phyloP scores from a whole-genome alignment of 2,329 filamentous ascomycete species.

The Fusarium irregulare region DNA sequence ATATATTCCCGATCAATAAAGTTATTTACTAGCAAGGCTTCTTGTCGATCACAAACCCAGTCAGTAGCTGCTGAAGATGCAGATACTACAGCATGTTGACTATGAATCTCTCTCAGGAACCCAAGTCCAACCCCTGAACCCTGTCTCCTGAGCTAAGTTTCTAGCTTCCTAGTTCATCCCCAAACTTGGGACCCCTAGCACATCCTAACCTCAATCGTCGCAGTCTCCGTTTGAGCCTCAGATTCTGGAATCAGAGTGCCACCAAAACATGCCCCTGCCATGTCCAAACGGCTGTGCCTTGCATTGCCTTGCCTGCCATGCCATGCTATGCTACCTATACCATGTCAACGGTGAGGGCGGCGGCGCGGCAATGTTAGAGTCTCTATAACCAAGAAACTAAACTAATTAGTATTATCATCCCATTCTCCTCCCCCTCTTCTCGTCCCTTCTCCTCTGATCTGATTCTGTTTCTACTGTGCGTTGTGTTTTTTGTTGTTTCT shows the following conservation, averaged over 20 bases:
- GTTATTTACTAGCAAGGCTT: conserved; percentile 3
- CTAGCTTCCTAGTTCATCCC: conserved; percentile 12
- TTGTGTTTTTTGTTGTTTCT: conserved; percentile 22
- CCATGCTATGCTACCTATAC: conserved; percentile 8
- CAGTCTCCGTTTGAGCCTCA: conserved; percentile 45
- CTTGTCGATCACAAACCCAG: conserved; percentile 13
- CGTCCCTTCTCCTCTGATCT: conserved; percentile 25
- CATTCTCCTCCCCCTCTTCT: conserved; percentile 26
- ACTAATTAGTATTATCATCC: conserved; percentile 24
- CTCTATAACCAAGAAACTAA: conserved; percentile 13
- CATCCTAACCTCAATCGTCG: conserved; percentile 39
- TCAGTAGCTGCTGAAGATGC: background rate
- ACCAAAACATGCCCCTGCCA: conserved; percentile 21
- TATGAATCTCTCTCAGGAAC: conserved; percentile 19
- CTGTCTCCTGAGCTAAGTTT: background rate
- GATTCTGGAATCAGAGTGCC: conserved; percentile 30
- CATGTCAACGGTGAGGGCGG: conserved; percentile 18
- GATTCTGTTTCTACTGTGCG: conserved; percentile 19
- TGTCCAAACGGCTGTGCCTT: conserved; percentile 8
- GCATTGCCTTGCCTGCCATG: background rate
- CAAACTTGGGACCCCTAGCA: conserved; percentile 31
- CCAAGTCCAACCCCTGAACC: conserved; percentile 22
- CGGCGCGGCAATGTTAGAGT: conserved; percentile 10
- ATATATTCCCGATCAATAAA: conserved; percentile 8
- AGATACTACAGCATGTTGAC: background rate